Base-by-base conservation (phyloP, 2,329 filamentous ascomycete genomes). In the Zasmidium cellare region DNA sequence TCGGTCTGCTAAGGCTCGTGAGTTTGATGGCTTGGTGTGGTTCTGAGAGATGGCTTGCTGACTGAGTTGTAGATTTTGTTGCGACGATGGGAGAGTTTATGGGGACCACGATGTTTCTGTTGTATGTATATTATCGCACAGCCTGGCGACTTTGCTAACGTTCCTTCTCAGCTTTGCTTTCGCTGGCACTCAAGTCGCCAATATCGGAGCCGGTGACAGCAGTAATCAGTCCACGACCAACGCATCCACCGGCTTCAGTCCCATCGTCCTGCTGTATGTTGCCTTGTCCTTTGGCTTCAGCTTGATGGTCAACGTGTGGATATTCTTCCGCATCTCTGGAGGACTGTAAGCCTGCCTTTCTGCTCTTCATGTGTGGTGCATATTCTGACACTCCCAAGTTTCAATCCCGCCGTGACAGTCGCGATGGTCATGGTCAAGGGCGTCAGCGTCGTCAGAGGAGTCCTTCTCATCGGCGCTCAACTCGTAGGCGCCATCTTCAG, bases 81-180 rank as follows among this genome's bases (percentile, higher is more conserved):
- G 70, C 71, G n/a, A 66, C 67, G 47, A 59, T 63, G 6, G 73
- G 74, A 51, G 77, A 79, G 54, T 78, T 76, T 56, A 74, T 78
- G 23, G 77, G 76, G 23, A 79, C 76, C 0, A 74, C 75, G 18
- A 74, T 79, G 66, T 79, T 79, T 56, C 71, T 79, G 45, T 79
- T 76, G 35, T 41, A 41, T 9, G 35, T 41, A 9, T 41, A 5
- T 3, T 14, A 9, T 14, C 7, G 16, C 3, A 14, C 16, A 41
- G 35, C 11, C 12, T 41, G 6, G 7, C 16, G 35, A 41, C 35
- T 41, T 5, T 41, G 35, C 16, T 41, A 14, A 41, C 35, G 12
- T 16, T 14, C 35, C 16, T 18, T 41, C 16, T 41, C 16, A 41
- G 35, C 71, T 78, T 79, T 56, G 77, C 77, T 16, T 75, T 79